Evolutionary conservation across 192 early-diverging fungal species (phyloP), one percentile per base, ranked within the genome.

Genomic region (Coemansia sp.): DNA sequence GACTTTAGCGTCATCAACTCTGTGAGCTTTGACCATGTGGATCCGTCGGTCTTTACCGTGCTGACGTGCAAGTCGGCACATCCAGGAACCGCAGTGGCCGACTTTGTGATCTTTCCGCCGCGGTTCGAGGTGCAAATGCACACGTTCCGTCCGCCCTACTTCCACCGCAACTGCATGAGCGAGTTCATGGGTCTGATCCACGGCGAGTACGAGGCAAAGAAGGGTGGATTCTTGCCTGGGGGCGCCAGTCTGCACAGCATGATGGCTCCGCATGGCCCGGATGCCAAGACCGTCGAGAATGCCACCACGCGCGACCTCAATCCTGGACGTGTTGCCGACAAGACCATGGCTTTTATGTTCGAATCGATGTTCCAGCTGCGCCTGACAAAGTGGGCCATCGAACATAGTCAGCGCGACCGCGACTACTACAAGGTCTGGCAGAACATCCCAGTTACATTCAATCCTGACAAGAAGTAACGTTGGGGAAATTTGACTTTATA

Each of bases 41-140:
- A 98, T 72, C 96, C 96, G n/a, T 96, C 94, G 17, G 89, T 98
- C 59, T 98, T 94, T 69, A 98, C 96, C 2, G 94, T 96, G 8
- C 84, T 98, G 6, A 98, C 96, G 11, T 88, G 83, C 67, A 94
- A 92, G 70, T 94, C 94, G 1, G 87, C 84, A 36, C 85, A 85
- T 68, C 91, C 93, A 7, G 94, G 94, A 48, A 86, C 86, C 2
- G 93, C 96, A 1, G 74, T 95, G 22, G 91, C 91, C 14, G 96
- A 98, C 68, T 98, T 98, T 85, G 94, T 94, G 50, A 93, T 96
- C 20, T 98, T 98, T 72, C 94, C 96, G 70, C 96, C 96, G 28
- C 84, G 96, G 19, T 96, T 92, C 85, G 91, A 90, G 57, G 94
- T 96, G 22, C 91, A 90, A 60, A 88, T 92, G 71, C 68, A 91